Evolutionary conservation across 148 eudicot genomes (phyloP).

Genomic region (Bassia scoparia): DNA sequence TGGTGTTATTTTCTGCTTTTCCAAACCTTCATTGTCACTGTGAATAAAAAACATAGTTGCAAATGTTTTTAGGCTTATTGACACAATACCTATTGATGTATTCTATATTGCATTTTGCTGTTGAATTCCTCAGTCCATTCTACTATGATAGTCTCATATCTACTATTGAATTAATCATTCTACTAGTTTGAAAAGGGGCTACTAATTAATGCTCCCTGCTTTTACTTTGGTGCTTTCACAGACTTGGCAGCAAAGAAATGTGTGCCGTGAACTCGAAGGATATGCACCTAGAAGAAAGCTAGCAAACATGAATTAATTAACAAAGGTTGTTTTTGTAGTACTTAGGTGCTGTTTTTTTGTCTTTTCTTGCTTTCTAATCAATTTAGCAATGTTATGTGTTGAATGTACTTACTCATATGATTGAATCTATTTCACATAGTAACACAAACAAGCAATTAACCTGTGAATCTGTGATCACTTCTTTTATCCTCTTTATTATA

Average conservation of each 20-base stretch:
- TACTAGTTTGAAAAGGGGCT: not conserved
- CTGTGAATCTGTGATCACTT: slow-evolving; percentile 2
- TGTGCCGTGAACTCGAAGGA: slow-evolving; percentile 75
- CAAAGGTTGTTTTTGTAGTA: slow-evolving; percentile 40
- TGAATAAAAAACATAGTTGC: too few species aligned
- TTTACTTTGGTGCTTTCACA: slow-evolving; percentile 27
- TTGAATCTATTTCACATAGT: not conserved
- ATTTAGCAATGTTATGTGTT: not conserved
- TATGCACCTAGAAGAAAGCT: slow-evolving; percentile 63
- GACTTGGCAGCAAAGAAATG: slow-evolving; percentile 77
- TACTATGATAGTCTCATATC: too few species aligned
- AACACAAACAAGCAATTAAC: not conserved
- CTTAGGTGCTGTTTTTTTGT: slow-evolving; percentile 14
- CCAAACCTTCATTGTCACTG: too few species aligned
- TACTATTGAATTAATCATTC: not conserved
- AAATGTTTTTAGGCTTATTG: too few species aligned
- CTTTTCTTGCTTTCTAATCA: not conserved
- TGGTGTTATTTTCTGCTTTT: too few species aligned
- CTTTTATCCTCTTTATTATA: not conserved
- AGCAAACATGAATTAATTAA: slow-evolving; percentile 52
- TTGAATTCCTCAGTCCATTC: too few species aligned
- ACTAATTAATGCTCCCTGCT: not conserved
- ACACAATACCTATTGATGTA: too few species aligned
- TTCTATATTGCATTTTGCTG: too few species aligned
- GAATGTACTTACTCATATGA: not conserved